phyloP scores from a whole-genome alignment of 129 eudicot species.

The Saussurea involucrata region DNA sequence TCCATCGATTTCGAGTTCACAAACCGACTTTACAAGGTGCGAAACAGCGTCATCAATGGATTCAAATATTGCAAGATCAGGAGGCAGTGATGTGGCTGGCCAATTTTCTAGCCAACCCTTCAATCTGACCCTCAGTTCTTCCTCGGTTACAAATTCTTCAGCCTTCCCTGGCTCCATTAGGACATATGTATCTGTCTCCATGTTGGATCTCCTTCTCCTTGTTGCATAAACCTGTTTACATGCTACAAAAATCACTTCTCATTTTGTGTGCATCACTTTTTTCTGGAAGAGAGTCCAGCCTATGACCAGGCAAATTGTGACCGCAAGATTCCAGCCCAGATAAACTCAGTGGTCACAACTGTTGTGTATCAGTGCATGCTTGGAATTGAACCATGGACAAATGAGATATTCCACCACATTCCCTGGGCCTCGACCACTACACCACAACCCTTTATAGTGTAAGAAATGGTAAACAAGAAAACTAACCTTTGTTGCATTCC shows the following conservation, averaged over 20 bases:
- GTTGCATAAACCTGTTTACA: constrained; percentile 35
- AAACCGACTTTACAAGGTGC: constrained; percentile 68
- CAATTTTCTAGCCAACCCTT: constrained; percentile 83
- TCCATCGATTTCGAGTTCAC: constrained; percentile 90
- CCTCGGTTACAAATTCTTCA: constrained; percentile 83
- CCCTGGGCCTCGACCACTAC: too few relatives aligned
- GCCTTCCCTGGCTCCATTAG: constrained; percentile 79
- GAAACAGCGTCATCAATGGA: constrained; percentile 74
- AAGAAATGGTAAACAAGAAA: neutral
- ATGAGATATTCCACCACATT: too few relatives aligned
- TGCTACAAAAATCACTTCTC: constrained; percentile 9
- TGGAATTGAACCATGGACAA: too few relatives aligned
- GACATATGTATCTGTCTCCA: constrained; percentile 60
- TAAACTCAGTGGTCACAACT: too few relatives aligned
- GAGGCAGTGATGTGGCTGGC: constrained; percentile 70
- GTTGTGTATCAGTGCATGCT: too few relatives aligned
- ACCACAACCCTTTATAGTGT: too few relatives aligned
- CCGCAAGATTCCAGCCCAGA: too few relatives aligned
- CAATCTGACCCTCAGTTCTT: constrained; percentile 57
- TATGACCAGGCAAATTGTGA: too few relatives aligned
- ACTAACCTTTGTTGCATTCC: constrained; percentile 31
- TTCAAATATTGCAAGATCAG: constrained; percentile 85
- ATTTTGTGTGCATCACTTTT: neutral
- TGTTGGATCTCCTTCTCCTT: constrained; percentile 77
- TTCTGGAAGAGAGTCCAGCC: too few relatives aligned